Conservation (phyloP, 805 yeast genomes). For the Komagataella kurtzmanii region DNA sequence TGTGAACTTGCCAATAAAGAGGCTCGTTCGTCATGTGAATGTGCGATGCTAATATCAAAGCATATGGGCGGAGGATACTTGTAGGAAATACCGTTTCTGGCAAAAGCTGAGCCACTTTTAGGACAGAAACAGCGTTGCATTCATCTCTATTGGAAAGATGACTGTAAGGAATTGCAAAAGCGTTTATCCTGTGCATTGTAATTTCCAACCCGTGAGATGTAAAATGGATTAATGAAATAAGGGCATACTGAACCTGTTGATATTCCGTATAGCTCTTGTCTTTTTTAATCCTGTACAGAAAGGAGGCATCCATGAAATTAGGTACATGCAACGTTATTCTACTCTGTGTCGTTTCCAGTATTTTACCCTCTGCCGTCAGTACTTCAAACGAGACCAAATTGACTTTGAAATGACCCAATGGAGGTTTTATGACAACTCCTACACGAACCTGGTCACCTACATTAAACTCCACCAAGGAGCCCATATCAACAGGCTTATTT, state of each 20-base stretch:
- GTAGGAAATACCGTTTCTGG: neutral
- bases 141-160: neutral
- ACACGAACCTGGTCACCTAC: neutral
- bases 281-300: neutral
- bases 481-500: neutral
- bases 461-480: neutral
- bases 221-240: neutral
- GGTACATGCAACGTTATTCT: slow-evolving; percentile 1
- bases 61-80: neutral
- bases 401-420: neutral
- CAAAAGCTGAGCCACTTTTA: neutral
- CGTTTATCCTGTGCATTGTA: neutral
- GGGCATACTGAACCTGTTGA: neutral
- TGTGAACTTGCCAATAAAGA: neutral
- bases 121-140: neutral
- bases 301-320: neutral
- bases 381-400: neutral
- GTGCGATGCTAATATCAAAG: neutral
- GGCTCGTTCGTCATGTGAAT: neutral
- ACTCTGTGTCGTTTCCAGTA: neutral
- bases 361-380: neutral
- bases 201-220: neutral
- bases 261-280: neutral
- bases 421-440: neutral
- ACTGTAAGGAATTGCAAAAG: neutral